Evolutionary conservation across 139 green algal genomes (phyloP).

Genomic region (Micractinium conductrix): DNA sequence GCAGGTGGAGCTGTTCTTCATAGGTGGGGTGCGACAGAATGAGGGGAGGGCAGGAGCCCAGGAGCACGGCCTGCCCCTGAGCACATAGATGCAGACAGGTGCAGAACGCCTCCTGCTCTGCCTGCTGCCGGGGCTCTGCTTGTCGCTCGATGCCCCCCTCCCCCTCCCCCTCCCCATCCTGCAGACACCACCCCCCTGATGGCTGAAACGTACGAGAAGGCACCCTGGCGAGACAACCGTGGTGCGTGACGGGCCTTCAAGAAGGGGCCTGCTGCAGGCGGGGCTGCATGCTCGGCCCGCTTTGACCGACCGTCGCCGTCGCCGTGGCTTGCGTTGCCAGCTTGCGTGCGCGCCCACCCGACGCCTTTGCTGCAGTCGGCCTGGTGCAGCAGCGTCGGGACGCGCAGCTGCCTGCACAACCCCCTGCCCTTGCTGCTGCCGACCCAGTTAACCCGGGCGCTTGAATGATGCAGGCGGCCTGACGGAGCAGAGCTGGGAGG

Average conservation of each 20-base stretch:
- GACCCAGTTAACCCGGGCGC: not conserved
- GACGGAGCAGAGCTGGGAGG: slow-evolving; percentile 51
- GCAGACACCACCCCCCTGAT: slow-evolving; percentile 75
- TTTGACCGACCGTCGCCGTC: too few relatives aligned
- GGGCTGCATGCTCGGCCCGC: too few relatives aligned
- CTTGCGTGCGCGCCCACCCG: too few relatives aligned
- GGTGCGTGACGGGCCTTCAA: slow-evolving; percentile 22
- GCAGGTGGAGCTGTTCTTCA: slow-evolving; percentile 68
- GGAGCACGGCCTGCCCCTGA: too few relatives aligned
- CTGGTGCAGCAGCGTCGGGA: not conserved
- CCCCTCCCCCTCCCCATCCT: too few relatives aligned
- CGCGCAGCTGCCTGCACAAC: not conserved
- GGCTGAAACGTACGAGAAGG: not conserved
- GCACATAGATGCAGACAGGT: too few relatives aligned
- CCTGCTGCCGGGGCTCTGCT: too few relatives aligned
- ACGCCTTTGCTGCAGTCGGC: not conserved
- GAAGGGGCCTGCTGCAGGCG: not conserved
- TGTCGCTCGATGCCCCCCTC: too few relatives aligned
- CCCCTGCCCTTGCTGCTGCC: not conserved
- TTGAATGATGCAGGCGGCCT: slow-evolving; percentile 56
- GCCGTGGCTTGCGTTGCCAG: too few relatives aligned
- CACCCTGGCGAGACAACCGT: slow-evolving; percentile 52
- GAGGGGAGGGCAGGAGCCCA: too few relatives aligned
- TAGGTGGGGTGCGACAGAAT: too few relatives aligned
- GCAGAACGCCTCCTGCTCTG: too few relatives aligned